Conservation (phyloP, 1,284 basidiomycete species). For the Cutaneotrichosporon cavernicola region DNA sequence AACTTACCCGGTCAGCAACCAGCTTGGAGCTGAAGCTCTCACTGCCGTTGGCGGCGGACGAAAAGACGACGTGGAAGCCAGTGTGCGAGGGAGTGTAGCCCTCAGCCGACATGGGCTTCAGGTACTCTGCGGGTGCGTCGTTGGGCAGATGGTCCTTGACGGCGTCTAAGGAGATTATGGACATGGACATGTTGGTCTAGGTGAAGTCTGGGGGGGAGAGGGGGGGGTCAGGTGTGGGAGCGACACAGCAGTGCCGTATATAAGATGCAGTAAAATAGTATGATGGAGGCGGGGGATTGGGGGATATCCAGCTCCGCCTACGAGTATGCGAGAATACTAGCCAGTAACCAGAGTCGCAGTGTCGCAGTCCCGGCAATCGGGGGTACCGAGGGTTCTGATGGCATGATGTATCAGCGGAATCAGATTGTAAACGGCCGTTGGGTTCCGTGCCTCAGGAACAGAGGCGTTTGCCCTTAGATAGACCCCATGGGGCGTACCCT, state of each 20-base stretch:
- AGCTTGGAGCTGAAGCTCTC: conserved; percentile 47
- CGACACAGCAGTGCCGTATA: neutral
- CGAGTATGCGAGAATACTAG: too few species aligned
- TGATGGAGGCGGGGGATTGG: too few species aligned
- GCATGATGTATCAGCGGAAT: neutral
- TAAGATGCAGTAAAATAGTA: neutral
- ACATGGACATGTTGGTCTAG: conserved; percentile 8
- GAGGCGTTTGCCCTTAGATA: neutral
- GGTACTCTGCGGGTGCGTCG: conserved; percentile 28
- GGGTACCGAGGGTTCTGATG: neutral
- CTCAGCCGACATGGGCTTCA: conserved; percentile 46
- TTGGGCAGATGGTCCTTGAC: conserved; percentile 27
- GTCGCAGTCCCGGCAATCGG: neutral
- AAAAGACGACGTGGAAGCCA: conserved; percentile 46
- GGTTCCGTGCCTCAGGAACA: neutral
- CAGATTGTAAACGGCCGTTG: neutral
- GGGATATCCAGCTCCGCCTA: too few species aligned
- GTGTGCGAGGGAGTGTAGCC: conserved; percentile 48
- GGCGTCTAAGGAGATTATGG: neutral
- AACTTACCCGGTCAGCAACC: conserved; percentile 44
- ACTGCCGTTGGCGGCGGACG: conserved; percentile 25
- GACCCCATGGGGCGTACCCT: neutral
- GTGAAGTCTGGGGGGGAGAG: neutral
- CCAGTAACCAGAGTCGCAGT: too few species aligned
- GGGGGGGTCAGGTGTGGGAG: neutral